Evolutionary conservation across 306 rosid species (phyloP).

Genomic region (Sesbania bispinosa): DNA sequence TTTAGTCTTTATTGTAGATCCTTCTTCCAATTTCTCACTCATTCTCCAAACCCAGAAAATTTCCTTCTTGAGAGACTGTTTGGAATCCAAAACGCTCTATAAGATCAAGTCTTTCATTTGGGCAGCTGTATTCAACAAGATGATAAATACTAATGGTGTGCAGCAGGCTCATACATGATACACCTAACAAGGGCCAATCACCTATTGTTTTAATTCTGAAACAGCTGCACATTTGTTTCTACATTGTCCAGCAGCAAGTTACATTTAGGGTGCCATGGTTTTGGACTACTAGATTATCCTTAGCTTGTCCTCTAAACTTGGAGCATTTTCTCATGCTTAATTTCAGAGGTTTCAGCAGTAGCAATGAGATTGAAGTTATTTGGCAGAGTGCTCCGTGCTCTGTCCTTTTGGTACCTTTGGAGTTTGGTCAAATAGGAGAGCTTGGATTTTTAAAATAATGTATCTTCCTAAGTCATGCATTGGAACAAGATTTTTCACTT

Average conservation of each 20-base stretch:
- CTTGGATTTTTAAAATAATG: neutral
- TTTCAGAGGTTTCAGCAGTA: neutral
- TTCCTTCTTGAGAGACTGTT: neutral
- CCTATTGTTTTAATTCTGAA: neutral
- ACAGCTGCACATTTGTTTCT: slow-evolving; percentile 3
- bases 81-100: neutral
- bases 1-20: neutral
- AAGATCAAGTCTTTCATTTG: slow-evolving; percentile 9
- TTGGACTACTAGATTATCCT: slow-evolving; percentile 1
- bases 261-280: slow-evolving; percentile 5
- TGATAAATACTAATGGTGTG: neutral
- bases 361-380: neutral
- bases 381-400: neutral
- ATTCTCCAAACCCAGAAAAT: neutral
- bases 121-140: neutral
- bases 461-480: neutral
- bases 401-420: neutral
- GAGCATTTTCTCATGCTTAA: neutral
- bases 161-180: neutral
- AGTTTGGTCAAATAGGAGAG: neutral
- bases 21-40: neutral
- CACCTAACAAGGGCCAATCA: neutral
- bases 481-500: neutral
- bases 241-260: neutral
- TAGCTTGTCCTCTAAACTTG: neutral